Evolutionary conservation across 2,329 filamentous ascomycete species (phyloP), one percentile per base, ranked within the genome.

Genomic region (Pseudovirgaria hyperparasitica): DNA sequence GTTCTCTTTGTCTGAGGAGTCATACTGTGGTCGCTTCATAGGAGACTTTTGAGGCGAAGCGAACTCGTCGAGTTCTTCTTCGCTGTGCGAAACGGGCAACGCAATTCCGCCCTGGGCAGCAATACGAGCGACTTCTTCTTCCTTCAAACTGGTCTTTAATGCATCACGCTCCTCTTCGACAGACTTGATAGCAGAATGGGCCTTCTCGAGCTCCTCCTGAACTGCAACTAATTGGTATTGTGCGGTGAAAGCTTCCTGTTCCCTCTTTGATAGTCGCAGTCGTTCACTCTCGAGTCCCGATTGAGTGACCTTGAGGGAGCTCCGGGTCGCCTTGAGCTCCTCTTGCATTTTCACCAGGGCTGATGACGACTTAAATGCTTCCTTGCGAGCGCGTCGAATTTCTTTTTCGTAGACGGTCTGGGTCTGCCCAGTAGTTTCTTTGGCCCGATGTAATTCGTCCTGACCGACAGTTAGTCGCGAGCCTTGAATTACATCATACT

Each of bases 101-200:
- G 78, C 73, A 28, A 84, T 67, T 23, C 64, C 67, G 11, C 76
- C 77, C 46, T 84, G 76, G 13, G 76, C 73, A 3, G 79, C 77
- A 28, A 84, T 76, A 26, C 74, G 68, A 12, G 75, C 69, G 14
- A 82, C 67, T 46, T 82, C 77, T 42, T 84, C 77, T 40, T 79
- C 78, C 54, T 78, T 67, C 17, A 79, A 68, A 26, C 74, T 72
- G 3, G 70, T 74, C 55, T 78, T 81, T 44, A 81, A 68, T 3
- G 76, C 72, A 47, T 84, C 78, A 6, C 77, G 74, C 52, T 86
- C 80, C 44, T 79, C 71, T 45, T 84, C 77, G 10, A 79, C 62
- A 17, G 76, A 55, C 46, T 67, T 72, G 39, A 80, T 61, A 24
- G 64, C 67, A 36, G 77, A 72, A 25, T 69, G 60, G 11, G 76